A percentile compares a stretch with the other conserved stretches of the same genome.
phyloP scores from a whole-genome alignment of 495 filamentous ascomycete genomes.

The Emericellopsis terricola region DNA sequence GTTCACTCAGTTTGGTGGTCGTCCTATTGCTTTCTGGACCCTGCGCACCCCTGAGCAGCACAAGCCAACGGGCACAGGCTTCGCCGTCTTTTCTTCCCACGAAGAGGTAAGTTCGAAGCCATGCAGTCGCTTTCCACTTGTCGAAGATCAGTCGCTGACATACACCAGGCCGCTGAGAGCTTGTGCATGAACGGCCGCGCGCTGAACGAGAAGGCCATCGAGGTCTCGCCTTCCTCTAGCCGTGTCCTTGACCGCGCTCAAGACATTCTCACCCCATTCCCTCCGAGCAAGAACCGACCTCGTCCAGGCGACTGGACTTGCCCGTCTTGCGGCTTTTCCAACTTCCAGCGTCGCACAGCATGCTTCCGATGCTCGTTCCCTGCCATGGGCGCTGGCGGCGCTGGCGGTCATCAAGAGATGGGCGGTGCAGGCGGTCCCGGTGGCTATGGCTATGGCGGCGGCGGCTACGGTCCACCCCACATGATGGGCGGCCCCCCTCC shows the following conservation, averaged over 20 bases:
- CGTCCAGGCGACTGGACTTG: conserved; percentile 97
- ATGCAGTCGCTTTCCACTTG: too few species aligned
- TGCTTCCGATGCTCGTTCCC: conserved; percentile 99
- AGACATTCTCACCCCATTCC: conserved; percentile 90
- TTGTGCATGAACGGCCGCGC: conserved; percentile 98
- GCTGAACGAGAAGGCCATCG: conserved; percentile 95
- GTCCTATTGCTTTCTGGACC: conserved; percentile 99
- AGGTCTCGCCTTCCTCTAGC: conserved; percentile 91
- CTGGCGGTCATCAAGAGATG: too few species aligned
- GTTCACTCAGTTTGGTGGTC: conserved; percentile 97
- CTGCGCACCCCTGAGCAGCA: conserved; percentile 94
- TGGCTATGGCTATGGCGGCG: conserved; percentile 52
- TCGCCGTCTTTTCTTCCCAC: conserved; percentile 95
- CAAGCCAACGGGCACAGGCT: conserved; percentile 93
- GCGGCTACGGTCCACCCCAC: conserved; percentile 50
- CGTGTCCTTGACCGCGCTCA: conserved; percentile 87
- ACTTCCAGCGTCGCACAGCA: conserved; percentile 94
- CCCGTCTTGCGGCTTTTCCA: conserved; percentile 79
- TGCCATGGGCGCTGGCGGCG: conserved; percentile 62
- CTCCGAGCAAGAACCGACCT: conserved; percentile 93
- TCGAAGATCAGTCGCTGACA: background rate
- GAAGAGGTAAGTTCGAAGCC: conserved; percentile 89
- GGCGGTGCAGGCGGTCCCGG: conserved; percentile 59
- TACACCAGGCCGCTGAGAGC: conserved; percentile 66
- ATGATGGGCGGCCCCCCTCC: conserved; percentile 70